Conservation (phyloP, 192 early-diverging fungal species). For the Cetraspora pellucida region DNA sequence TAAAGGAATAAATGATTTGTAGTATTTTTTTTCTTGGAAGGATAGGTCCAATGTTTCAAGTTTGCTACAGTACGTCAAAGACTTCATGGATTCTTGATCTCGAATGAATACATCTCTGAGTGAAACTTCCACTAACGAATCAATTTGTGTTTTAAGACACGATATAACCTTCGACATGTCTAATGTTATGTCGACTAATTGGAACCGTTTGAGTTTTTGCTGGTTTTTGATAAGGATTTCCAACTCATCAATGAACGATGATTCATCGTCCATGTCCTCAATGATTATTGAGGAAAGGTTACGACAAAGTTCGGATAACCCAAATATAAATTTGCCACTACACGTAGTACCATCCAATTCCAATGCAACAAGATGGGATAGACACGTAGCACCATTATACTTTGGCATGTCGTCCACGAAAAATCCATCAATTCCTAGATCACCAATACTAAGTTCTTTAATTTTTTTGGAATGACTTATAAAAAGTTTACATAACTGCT, state of each 20-base stretch:
- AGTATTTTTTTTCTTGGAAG: neutral
- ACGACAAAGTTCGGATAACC: neutral
- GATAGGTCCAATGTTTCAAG: neutral
- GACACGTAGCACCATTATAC: neutral
- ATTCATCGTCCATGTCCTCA: neutral
- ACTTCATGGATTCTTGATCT: neutral
- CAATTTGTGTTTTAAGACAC: neutral
- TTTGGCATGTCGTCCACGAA: neutral
- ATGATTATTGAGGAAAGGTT: neutral
- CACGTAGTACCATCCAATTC: neutral
- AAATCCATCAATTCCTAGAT: neutral
- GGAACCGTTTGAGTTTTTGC: neutral
- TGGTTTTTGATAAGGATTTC: neutral
- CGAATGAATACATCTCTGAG: neutral
- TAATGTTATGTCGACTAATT: neutral
- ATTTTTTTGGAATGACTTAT: neutral
- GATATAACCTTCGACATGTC: neutral
- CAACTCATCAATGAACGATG: neutral
- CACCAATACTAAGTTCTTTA: neutral
- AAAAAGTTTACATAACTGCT: neutral
- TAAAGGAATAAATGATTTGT: neutral
- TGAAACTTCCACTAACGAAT: neutral
- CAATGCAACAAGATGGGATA: neutral
- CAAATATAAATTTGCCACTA: neutral
- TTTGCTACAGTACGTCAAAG: neutral